Evolutionary conservation across 2,329 filamentous ascomycete genomes (phyloP).

Genomic region (Aaosphaeria pasadenensis): DNA sequence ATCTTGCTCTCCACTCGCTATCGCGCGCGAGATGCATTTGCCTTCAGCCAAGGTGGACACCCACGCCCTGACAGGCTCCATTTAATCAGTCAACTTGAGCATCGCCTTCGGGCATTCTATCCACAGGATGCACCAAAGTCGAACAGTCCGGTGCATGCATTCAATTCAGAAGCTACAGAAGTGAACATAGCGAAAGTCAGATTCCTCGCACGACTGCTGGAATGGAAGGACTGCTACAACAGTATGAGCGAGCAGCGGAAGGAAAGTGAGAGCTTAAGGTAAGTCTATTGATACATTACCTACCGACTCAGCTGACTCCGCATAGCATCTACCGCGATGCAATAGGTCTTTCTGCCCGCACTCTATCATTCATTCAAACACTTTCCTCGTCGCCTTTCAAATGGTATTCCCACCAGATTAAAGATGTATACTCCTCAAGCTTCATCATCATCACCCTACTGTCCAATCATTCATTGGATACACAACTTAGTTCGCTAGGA

Average conservation of each 20-base stretch:
- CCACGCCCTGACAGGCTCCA: conserved; percentile 5
- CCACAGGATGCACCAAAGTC: conserved; percentile 5
- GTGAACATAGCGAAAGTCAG: conserved; percentile 13
- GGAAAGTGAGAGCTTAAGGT: conserved; percentile 10
- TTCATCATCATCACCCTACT: conserved; percentile 11
- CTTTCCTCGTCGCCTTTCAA: conserved; percentile 11
- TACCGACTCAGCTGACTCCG: neutral
- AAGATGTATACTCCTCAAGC: conserved; percentile 13
- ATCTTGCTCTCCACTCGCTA: conserved; percentile 10
- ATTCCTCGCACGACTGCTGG: conserved; percentile 9
- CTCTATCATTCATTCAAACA: conserved; percentile 9
- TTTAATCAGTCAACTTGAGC: conserved; percentile 9
- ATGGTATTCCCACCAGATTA: conserved; percentile 14
- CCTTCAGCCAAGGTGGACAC: conserved; percentile 1
- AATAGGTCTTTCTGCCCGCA: conserved; percentile 8
- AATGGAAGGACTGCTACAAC: conserved; percentile 8
- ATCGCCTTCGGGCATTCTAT: conserved; percentile 8
- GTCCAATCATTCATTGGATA: conserved; percentile 1
- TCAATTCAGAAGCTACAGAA: conserved; percentile 9
- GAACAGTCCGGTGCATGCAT: conserved; percentile 9
- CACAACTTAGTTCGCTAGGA: conserved; percentile 6
- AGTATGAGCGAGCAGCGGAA: conserved; percentile 1
- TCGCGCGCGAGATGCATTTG: conserved; percentile 9
- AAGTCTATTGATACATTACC: conserved; percentile 2
- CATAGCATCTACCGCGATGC: conserved; percentile 16